Conservation (phyloP, 306 rosid species). For the Ormosia emarginata region DNA sequence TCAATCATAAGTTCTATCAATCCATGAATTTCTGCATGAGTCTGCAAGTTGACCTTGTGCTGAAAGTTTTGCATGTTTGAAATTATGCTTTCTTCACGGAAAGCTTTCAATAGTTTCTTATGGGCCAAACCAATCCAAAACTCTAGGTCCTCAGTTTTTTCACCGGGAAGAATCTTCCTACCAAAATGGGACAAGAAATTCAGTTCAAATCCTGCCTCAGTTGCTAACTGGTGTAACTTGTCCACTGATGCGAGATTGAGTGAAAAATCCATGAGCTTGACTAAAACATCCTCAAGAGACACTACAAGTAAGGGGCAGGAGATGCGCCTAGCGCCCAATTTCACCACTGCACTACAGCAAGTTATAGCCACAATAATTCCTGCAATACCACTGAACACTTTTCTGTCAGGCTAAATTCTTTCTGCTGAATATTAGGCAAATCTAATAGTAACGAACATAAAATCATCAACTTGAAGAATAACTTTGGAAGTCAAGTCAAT, state of each 20-base stretch:
- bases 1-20: not conserved
- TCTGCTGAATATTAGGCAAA: conserved; percentile 11
- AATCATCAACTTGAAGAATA: conserved; percentile 5
- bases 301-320: conserved; percentile 22
- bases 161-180: conserved; percentile 47
- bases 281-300: conserved; percentile 39
- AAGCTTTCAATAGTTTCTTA: conserved; percentile 52
- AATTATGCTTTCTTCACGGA: conserved; percentile 31
- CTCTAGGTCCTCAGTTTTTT: conserved; percentile 58
- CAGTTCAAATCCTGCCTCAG: conserved; percentile 61
- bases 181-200: conserved; percentile 63
- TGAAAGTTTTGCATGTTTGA: conserved; percentile 36
- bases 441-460: not conserved
- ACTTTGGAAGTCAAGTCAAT: conserved; percentile 8
- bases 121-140: conserved; percentile 75
- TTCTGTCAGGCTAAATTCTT: conserved; percentile 39
- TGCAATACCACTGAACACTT: conserved; percentile 72
- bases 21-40: conserved; percentile 14
- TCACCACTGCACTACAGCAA: conserved; percentile 66
- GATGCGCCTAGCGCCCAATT: conserved; percentile 36
- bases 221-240: conserved; percentile 58
- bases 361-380: conserved; percentile 66
- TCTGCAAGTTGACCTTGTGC: conserved; percentile 43
- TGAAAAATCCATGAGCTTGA: conserved; percentile 62
- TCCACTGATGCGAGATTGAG: conserved; percentile 52